These are phyloP conservation scores for Thermochaetoides thermophila DNA, from an alignment of 495 filamentous ascomycete genomes.

Conservation along the genomic window DNA sequence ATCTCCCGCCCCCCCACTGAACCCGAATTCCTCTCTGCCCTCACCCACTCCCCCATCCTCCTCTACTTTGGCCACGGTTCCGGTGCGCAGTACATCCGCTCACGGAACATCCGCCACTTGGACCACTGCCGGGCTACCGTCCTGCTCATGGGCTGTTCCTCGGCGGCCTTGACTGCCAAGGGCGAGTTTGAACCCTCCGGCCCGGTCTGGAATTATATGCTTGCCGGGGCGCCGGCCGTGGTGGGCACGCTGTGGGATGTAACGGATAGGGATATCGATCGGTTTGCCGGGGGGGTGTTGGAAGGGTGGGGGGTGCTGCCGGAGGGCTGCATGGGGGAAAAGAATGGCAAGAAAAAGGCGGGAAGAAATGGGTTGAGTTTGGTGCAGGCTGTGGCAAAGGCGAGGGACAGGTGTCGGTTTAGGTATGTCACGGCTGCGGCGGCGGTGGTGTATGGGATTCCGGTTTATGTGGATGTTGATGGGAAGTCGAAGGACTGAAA, in stretches of 20 bases:
- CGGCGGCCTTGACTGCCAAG: slow-evolving; percentile 57
- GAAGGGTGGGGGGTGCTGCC: slow-evolving; percentile 71
- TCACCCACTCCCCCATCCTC: slow-evolving; percentile 49
- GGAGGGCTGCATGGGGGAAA: slow-evolving; percentile 16
- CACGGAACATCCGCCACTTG: slow-evolving; percentile 60
- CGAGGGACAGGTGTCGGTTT: slow-evolving; percentile 62
- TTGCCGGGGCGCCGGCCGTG: slow-evolving; percentile 68
- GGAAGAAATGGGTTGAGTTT: slow-evolving; percentile 27
- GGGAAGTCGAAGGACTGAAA: too few species aligned
- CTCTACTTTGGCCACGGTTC: slow-evolving; percentile 94
- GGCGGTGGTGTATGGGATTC: slow-evolving; percentile 86
- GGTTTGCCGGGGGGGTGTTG: slow-evolving; percentile 61
- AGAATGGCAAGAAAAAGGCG: slow-evolving; percentile 8
- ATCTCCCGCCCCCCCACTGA: slow-evolving; percentile 56
- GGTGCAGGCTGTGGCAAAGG: slow-evolving; percentile 64
- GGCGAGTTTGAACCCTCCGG: slow-evolving; percentile 85
- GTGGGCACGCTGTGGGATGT: slow-evolving; percentile 94
- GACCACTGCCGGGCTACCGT: slow-evolving; percentile 52
- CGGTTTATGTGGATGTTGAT: slow-evolving; percentile 72
- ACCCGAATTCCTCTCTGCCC: slow-evolving; percentile 49
- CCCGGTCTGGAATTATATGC: slow-evolving; percentile 78
- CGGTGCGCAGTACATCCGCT: slow-evolving; percentile 85
- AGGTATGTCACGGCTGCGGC: slow-evolving; percentile 86
- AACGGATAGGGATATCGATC: slow-evolving; percentile 90
- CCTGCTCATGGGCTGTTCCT: slow-evolving; percentile 85